phyloP scores from a whole-genome alignment of 768 basidiomycete species.

The Phylloporus sp. region DNA sequence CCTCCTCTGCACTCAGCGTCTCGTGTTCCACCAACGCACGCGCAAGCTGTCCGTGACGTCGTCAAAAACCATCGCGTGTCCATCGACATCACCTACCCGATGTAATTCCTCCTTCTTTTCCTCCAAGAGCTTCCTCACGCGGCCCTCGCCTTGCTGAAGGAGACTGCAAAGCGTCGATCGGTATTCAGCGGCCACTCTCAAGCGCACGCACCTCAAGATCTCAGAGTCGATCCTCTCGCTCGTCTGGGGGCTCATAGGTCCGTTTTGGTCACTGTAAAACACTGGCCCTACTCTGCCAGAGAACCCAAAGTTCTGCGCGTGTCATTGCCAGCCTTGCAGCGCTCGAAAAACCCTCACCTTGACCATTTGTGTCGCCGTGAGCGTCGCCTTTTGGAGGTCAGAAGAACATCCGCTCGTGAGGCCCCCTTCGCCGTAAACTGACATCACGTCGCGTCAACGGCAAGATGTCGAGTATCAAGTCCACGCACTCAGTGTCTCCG shows the following conservation, averaged over 20 bases:
- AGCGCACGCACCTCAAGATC: slow-evolving; percentile 60
- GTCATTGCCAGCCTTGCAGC: background rate
- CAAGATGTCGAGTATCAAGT: background rate
- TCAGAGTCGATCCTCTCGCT: slow-evolving; percentile 86
- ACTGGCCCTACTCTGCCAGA: slow-evolving; percentile 79
- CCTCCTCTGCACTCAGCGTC: slow-evolving; percentile 84
- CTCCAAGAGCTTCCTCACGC: slow-evolving; percentile 60
- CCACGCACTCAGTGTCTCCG: slow-evolving; percentile 78
- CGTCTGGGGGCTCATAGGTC: slow-evolving; percentile 66
- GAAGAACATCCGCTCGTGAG: slow-evolving; percentile 91
- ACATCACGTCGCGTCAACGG: background rate
- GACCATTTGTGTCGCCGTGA: slow-evolving; percentile 81
- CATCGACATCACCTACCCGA: slow-evolving; percentile 42
- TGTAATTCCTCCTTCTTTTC: slow-evolving; percentile 72
- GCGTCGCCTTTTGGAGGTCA: slow-evolving; percentile 77
- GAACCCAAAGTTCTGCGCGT: slow-evolving; percentile 65
- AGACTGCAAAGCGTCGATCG: slow-evolving; percentile 35
- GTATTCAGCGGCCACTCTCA: background rate
- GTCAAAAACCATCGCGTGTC: background rate
- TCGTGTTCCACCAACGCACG: slow-evolving; percentile 92
- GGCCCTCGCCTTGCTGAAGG: slow-evolving; percentile 63
- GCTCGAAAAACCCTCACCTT: slow-evolving; percentile 49
- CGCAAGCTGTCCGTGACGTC: slow-evolving; percentile 64
- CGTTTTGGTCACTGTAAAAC: slow-evolving; percentile 68
- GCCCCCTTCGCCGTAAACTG: slow-evolving; percentile 84